Conservation (phyloP, 495 filamentous ascomycete genomes). For the Aspergillus saccharolyticus region DNA sequence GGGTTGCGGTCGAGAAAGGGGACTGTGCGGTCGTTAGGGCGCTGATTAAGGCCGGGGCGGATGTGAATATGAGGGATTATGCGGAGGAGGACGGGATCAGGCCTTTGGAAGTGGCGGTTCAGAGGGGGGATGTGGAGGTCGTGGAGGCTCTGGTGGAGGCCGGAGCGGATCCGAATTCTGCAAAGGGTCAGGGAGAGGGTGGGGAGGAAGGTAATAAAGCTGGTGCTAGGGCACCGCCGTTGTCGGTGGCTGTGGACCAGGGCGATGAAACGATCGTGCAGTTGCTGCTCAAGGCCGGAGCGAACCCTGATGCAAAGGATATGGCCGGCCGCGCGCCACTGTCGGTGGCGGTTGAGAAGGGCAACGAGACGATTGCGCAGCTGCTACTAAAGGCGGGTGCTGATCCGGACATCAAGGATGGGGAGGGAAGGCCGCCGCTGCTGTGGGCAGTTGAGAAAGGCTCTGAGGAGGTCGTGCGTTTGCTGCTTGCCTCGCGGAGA, state of each 20-base stretch:
- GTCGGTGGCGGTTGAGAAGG: constrained; percentile 11
- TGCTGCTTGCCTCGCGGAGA: constrained; percentile 21
- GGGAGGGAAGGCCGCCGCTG: constrained; percentile 29
- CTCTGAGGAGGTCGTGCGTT: constrained; percentile 28
- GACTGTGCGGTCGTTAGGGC: constrained; percentile 7
- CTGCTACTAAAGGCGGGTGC: constrained; percentile 1
- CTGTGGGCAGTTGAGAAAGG: constrained; percentile 33
- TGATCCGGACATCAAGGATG: constrained; percentile 6
- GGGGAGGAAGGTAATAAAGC: constrained; percentile 4
- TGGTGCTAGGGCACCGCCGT: constrained; percentile 7
- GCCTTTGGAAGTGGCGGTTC: constrained; percentile 15
- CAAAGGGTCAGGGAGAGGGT: not conserved
- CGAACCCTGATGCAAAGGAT: constrained; percentile 9
- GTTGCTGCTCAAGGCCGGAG: constrained; percentile 22
- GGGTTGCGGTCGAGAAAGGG: constrained; percentile 10
- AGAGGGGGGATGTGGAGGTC: constrained; percentile 22
- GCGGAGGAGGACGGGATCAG: not conserved
- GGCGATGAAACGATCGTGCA: constrained; percentile 26
- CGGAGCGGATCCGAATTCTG: constrained; percentile 9
- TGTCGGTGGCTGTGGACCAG: constrained; percentile 17
- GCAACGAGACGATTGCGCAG: constrained; percentile 1
- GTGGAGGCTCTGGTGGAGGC: constrained; percentile 25
- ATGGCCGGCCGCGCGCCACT: constrained; percentile 14
- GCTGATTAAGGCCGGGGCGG: constrained; percentile 11
- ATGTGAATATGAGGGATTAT: constrained; percentile 10